A percentile compares a stretch with the other conserved stretches of the same genome.
Conservation (phyloP, 2,329 filamentous ascomycete genomes). For the Xylaria sp. region DNA sequence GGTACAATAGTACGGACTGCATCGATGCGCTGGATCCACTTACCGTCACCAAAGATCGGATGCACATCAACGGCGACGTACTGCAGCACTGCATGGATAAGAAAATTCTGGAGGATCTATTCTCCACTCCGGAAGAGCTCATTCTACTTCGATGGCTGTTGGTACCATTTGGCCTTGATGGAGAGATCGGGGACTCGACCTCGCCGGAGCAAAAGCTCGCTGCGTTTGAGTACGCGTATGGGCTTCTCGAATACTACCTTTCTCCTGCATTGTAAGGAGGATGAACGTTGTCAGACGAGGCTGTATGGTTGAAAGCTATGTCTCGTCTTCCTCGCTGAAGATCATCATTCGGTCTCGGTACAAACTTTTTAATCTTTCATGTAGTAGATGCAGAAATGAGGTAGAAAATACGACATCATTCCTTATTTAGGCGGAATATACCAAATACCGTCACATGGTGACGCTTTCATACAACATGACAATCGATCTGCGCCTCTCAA, state of each 20-base stretch:
- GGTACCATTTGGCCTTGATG: background rate
- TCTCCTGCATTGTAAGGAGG: slow-evolving; percentile 71
- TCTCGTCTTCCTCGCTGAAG: background rate
- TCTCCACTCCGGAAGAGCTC: slow-evolving; percentile 52
- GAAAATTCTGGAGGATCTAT: slow-evolving; percentile 54
- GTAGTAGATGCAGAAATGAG: background rate
- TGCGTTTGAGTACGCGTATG: slow-evolving; percentile 61
- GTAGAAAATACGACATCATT: background rate
- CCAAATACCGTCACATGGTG: background rate
- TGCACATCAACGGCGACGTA: slow-evolving; percentile 76
- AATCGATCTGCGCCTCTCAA: background rate
- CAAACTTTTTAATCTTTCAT: background rate
- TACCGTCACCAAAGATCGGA: slow-evolving; percentile 56
- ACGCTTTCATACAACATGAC: background rate
- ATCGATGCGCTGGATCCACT: slow-evolving; percentile 54
- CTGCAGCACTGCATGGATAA: slow-evolving; percentile 64
- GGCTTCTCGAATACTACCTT: slow-evolving; percentile 65
- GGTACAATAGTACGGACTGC: slow-evolving; percentile 1
- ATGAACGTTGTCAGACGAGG: slow-evolving; percentile 58
- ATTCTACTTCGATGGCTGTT: slow-evolving; percentile 38
- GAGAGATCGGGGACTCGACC: background rate
- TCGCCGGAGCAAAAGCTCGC: slow-evolving; percentile 23
- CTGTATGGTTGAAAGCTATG: background rate
- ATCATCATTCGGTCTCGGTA: background rate
- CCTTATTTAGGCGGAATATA: background rate